phyloP scores from a whole-genome alignment of 2,329 filamentous ascomycete species.

The Chaetomiaceae sp. region DNA sequence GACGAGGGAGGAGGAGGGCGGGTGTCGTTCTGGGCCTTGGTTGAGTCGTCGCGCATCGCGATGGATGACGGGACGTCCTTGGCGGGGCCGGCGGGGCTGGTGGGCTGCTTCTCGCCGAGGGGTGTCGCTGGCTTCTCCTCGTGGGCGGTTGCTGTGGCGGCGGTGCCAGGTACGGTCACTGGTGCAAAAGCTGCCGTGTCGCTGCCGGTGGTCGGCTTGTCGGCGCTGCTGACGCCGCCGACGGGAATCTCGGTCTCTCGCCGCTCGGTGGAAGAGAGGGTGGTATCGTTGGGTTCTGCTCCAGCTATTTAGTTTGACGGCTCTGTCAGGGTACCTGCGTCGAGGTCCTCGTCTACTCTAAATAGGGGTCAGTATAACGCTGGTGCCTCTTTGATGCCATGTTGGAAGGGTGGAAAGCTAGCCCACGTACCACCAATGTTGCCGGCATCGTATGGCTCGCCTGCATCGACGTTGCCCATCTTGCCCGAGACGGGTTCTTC shows the following conservation, averaged over 20 bases:
- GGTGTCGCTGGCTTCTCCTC: not conserved
- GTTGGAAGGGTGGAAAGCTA: too few species aligned
- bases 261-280: not conserved
- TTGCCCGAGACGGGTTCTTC: constrained; percentile 67
- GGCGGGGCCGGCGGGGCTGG: constrained; percentile 12
- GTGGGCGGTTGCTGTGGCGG: not conserved
- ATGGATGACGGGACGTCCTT: constrained; percentile 9
- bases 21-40: constrained; percentile 35
- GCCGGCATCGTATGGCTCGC: constrained; percentile 73
- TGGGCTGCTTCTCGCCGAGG: constrained; percentile 2
- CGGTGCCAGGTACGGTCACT: too few species aligned
- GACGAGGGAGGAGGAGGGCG: constrained; percentile 33
- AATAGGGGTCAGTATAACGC: too few species aligned
- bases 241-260: not conserved
- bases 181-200: too few species aligned
- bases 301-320: not conserved
- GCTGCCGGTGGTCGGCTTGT: not conserved
- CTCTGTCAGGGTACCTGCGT: too few species aligned
- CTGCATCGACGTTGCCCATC: constrained; percentile 57
- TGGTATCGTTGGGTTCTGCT: constrained; percentile 11
- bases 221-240: not conserved
- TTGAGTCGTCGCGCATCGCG: constrained; percentile 19
- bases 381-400: too few species aligned
- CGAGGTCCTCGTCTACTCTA: too few species aligned
- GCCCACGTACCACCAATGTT: constrained; percentile 61